These are phyloP conservation scores for Elasticomyces elasticus DNA, from an alignment of 495 filamentous ascomycete species.

Conservation along the genomic window DNA sequence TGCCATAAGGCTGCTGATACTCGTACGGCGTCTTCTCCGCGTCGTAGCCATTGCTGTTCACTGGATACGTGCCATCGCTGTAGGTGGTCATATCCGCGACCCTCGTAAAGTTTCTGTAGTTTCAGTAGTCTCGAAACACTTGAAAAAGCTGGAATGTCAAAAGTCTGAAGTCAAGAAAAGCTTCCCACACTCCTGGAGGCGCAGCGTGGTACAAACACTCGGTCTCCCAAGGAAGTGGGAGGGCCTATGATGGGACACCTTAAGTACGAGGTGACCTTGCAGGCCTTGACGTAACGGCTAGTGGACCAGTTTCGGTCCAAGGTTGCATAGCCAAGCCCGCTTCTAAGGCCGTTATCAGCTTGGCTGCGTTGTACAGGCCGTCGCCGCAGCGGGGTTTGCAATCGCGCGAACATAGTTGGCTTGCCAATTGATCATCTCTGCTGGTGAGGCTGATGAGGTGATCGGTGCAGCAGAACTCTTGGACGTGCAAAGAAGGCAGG, in stretches of 20 bases:
- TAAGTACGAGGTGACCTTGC: neutral
- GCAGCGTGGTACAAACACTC: neutral
- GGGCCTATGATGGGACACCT: neutral
- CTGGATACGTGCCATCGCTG: neutral
- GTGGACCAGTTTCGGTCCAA: neutral
- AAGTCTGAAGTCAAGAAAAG: neutral
- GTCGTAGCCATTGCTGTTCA: neutral
- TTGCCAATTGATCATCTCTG: no score
- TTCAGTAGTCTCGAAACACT: neutral
- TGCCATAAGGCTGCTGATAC: neutral
- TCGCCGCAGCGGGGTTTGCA: neutral
- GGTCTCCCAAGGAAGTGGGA: neutral
- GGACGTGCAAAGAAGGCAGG: no score
- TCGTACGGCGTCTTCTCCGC: constrained; percentile 3
- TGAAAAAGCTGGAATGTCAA: no score
- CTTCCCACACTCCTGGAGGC: neutral
- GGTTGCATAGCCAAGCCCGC: neutral
- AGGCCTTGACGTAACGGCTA: neutral
- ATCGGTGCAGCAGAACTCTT: no score
- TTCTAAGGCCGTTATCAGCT: neutral
- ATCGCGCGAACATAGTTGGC: neutral
- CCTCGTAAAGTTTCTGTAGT: neutral
- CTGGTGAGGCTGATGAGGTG: neutral
- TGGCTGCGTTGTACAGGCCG: neutral
- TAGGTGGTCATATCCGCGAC: neutral